These are phyloP conservation scores for Letharia lupina DNA, from an alignment of 495 filamentous ascomycete genomes.

Conservation along the genomic window DNA sequence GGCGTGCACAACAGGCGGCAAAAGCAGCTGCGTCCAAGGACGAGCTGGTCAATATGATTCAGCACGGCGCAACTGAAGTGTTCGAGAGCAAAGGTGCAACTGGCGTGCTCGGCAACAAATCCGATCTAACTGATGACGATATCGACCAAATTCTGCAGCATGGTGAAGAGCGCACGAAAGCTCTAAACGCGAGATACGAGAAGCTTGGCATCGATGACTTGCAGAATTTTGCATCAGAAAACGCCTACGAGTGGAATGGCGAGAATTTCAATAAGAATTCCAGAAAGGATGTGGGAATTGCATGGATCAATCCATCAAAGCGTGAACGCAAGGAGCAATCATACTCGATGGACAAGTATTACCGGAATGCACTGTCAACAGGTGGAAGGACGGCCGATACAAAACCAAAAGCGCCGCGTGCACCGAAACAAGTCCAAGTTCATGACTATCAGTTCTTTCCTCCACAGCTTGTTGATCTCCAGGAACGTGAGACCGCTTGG, in stretches of 20 bases:
- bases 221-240: constrained; percentile 95
- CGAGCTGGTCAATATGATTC: constrained; percentile 94
- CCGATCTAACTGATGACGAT: constrained; percentile 71
- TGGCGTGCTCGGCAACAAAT: constrained; percentile 45
- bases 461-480: constrained; percentile 67
- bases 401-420: constrained; percentile 90
- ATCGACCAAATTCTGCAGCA: constrained; percentile 80
- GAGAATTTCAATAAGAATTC: constrained; percentile 78
- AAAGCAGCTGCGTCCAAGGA: constrained; percentile 90
- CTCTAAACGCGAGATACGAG: constrained; percentile 87
- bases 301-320: constrained; percentile 98
- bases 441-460: constrained; percentile 99
- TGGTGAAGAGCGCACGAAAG: constrained; percentile 80
- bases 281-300: constrained; percentile 91
- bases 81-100: constrained; percentile 62
- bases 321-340: constrained; percentile 96
- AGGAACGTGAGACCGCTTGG: constrained; percentile 91
- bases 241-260: constrained; percentile 97
- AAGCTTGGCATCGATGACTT: constrained; percentile 97
- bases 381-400: constrained; percentile 77
- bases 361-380: constrained; percentile 80
- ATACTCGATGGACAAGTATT: constrained; percentile 99
- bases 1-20: constrained; percentile 82
- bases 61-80: constrained; percentile 92
- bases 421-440: constrained; percentile 83